Percentiles rank a stretch among this genome's conserved stretches.
phyloP scores from a whole-genome alignment of 2,329 filamentous ascomycete species.

The Colletotrichum sp. region DNA sequence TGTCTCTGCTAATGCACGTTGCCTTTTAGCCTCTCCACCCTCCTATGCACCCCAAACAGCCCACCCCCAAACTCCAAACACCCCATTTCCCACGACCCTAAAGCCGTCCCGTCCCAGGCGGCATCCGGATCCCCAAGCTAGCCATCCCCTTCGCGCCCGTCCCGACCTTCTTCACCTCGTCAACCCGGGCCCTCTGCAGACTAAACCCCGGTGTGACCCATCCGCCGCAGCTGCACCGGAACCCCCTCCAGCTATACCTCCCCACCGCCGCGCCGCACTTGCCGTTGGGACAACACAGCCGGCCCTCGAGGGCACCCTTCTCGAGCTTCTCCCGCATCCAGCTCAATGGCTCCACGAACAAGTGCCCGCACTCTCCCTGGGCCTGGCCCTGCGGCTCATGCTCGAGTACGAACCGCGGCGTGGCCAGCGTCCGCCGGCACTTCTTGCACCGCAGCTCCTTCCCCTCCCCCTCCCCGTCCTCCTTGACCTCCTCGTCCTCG shows the following conservation, averaged over 20 bases:
- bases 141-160: constrained; percentile 23
- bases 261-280: constrained; percentile 86
- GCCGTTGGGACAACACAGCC: constrained; percentile 79
- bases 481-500: constrained; percentile 68
- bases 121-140: constrained; percentile 58
- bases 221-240: constrained; percentile 87
- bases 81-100: neutral
- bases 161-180: constrained; percentile 59
- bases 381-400: constrained; percentile 51
- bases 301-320: constrained; percentile 80
- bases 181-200: constrained; percentile 80
- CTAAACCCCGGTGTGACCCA: constrained; percentile 95
- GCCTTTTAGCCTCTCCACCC: neutral
- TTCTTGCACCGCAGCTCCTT: constrained; percentile 85
- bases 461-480: constrained; percentile 26
- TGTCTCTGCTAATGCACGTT: neutral
- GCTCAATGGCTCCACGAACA: constrained; percentile 89
- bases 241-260: constrained; percentile 95
- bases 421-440: constrained; percentile 73
- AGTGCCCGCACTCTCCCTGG: constrained; percentile 70
- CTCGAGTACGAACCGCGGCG: constrained; percentile 65
- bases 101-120: constrained; percentile 44
- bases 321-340: constrained; percentile 93
- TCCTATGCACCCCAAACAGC: neutral
- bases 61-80: neutral